Conservation (phyloP, 371 early-diverging fungal genomes). For the Apophysomyces sp. region DNA sequence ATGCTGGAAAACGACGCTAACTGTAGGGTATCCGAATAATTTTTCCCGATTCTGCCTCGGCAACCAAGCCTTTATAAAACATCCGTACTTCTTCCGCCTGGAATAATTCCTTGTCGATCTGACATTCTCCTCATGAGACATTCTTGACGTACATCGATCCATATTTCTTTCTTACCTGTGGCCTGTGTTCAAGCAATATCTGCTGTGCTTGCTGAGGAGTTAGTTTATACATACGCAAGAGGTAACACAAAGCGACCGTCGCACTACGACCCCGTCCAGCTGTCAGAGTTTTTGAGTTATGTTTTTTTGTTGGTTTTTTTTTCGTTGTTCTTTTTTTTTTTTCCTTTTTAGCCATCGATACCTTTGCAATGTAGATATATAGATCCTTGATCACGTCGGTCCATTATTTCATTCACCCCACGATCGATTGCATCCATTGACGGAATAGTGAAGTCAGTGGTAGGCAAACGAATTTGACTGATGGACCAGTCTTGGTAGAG, state of each 20-base stretch:
- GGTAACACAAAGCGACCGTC: conserved; percentile 40
- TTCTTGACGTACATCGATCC: background rate
- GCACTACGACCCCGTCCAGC: conserved; percentile 51
- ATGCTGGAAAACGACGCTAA: background rate
- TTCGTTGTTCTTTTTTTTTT: background rate
- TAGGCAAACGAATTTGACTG: conserved; percentile 34
- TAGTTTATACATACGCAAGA: conserved; percentile 31
- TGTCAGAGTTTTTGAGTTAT: conserved; percentile 1
- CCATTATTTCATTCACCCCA: conserved; percentile 23
- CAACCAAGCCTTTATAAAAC: conserved; percentile 35
- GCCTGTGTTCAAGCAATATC: conserved; percentile 25
- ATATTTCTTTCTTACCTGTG: conserved; percentile 24
- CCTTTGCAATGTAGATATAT: conserved; percentile 53
- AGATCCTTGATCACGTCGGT: conserved; percentile 6
- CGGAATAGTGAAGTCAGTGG: conserved; percentile 43
- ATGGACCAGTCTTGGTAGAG: conserved; percentile 32
- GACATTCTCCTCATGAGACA: background rate
- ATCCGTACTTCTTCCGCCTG: conserved; percentile 29
- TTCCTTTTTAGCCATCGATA: background rate
- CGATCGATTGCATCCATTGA: conserved; percentile 21
- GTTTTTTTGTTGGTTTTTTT: background rate
- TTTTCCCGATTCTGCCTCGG: conserved; percentile 30
- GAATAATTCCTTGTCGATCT: conserved; percentile 42
- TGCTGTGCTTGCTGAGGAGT: conserved; percentile 27
- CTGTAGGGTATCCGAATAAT: conserved; percentile 19